These are phyloP conservation scores for Phytophthora citricola DNA, from an alignment of 352 stramenopile species.

Conservation along the genomic window DNA sequence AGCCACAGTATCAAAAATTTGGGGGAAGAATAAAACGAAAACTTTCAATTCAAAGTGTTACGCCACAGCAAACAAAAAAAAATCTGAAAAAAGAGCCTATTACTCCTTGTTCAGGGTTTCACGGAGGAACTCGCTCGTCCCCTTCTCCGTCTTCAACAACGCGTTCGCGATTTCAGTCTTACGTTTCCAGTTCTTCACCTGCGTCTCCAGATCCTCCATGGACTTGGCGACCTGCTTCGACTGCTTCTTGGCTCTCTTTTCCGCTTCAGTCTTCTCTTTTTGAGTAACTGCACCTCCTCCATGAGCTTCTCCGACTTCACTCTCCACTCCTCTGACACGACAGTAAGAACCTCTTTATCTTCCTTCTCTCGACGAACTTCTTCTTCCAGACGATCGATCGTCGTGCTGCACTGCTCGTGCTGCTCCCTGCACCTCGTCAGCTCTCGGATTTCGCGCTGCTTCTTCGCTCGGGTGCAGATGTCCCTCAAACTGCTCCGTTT, in stretches of 20 bases:
- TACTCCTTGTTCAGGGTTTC: too few species aligned
- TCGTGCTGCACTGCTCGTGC: background rate
- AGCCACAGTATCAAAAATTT: too few species aligned
- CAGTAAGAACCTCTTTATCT: background rate
- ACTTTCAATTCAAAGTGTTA: too few species aligned
- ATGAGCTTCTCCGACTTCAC: background rate
- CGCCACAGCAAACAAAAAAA: too few species aligned
- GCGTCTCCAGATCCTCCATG: too few species aligned
- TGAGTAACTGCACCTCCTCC: background rate
- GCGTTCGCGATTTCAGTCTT: too few species aligned
- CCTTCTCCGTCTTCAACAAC: too few species aligned
- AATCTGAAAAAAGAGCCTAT: too few species aligned
- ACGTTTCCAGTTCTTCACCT: too few species aligned
- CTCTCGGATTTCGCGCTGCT: background rate
- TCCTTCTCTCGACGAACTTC: background rate
- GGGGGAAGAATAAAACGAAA: too few species aligned
- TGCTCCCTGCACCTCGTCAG: background rate
- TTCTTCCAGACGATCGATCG: background rate
- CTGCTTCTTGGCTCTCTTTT: background rate
- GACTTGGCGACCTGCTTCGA: background rate
- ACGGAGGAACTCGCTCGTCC: too few species aligned
- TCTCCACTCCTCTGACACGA: background rate
- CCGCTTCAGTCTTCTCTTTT: background rate
- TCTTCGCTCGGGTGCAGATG: background rate
- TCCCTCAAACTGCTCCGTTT: background rate